Base-by-base conservation (phyloP, 345 rosid genomes). In the Theobroma cacao region DNA sequence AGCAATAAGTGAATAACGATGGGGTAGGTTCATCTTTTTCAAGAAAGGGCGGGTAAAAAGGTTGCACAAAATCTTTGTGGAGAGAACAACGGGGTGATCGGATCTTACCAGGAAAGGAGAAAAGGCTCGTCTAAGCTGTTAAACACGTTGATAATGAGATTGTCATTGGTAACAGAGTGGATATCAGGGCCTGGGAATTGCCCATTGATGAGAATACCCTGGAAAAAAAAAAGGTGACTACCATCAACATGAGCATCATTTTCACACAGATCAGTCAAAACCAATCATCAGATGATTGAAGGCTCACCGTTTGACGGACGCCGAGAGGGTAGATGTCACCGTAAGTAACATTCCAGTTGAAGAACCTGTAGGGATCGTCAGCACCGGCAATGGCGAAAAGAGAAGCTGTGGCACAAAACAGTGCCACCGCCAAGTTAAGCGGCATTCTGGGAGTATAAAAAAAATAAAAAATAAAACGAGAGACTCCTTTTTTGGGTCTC, bases 121-220 rank as follows among this genome's bases (percentile, higher is more conserved):
- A 91, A 91, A n/a, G 96, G 91, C 78, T 90, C 90, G 71, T 77
- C 40, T 34, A 91, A 64, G 83, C 86, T 85, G 85, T 91, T 91
- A 70, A 79, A 86, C 41, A 90, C 93, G 72, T 87, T 88, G 83
- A 91, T 81, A 75, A 91, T 87, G 72, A 91, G 84, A 78, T 91
- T 91, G 72, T 91, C 92, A 56, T 90, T 90, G 1, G 93, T 91
- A 62, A 91, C 87, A n/a, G 87, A 86, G 80, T 83, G 89, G 34
- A 91, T 83, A 34, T 91, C 92, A 0, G 95, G 95, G 43, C 95
- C 95, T 22, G 95, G 95, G 69, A 91, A 91, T 75, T 90, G 93
- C 58, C 95, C 91, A n/a, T 91, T 90, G 52, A 91, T 90, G 66
- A 91, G 82, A 33, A 91, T 88, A 1, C 95, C 95, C 95, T 91